A percentile compares a stretch with the other conserved stretches of the same genome.
Conservation (phyloP, 2,329 filamentous ascomycete species). For the Xylariaceae sp. region DNA sequence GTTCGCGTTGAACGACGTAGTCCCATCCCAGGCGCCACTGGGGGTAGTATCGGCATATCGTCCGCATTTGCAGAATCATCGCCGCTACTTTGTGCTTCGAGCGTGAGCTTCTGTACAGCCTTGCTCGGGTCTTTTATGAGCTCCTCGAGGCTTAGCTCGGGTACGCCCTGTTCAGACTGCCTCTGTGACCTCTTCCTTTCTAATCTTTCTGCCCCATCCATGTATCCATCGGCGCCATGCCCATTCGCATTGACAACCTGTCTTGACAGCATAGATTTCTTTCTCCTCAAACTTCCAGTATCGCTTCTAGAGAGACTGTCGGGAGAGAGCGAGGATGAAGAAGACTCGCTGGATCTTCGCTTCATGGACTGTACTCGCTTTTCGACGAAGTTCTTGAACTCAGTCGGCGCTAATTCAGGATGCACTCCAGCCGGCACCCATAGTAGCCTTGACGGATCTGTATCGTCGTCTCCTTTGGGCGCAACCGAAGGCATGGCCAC, state of each 20-base stretch:
- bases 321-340: conserved; percentile 46
- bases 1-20: conserved; percentile 88
- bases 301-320: conserved; percentile 51
- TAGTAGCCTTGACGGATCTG: conserved; percentile 81
- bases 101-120: conserved; percentile 64
- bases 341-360: conserved; percentile 70
- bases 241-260: conserved; percentile 75
- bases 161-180: conserved; percentile 40
- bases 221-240: conserved; percentile 59
- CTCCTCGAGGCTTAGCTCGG: conserved; percentile 71
- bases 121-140: conserved; percentile 76
- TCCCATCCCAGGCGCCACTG: conserved; percentile 67
- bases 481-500: conserved; percentile 70
- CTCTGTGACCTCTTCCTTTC: conserved; percentile 67
- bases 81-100: conserved; percentile 46
- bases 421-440: conserved; percentile 96
- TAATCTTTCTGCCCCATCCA: conserved; percentile 78
- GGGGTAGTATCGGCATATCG: conserved; percentile 81
- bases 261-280: conserved; percentile 92
- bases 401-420: conserved; percentile 88
- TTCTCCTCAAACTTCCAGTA: conserved; percentile 67
- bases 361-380: conserved; percentile 88
- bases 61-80: conserved; percentile 46
- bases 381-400: conserved; percentile 95
- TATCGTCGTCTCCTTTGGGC: conserved; percentile 69